Conservation (phyloP, 2,329 filamentous ascomycete species). For the Podosphaera fusca region DNA sequence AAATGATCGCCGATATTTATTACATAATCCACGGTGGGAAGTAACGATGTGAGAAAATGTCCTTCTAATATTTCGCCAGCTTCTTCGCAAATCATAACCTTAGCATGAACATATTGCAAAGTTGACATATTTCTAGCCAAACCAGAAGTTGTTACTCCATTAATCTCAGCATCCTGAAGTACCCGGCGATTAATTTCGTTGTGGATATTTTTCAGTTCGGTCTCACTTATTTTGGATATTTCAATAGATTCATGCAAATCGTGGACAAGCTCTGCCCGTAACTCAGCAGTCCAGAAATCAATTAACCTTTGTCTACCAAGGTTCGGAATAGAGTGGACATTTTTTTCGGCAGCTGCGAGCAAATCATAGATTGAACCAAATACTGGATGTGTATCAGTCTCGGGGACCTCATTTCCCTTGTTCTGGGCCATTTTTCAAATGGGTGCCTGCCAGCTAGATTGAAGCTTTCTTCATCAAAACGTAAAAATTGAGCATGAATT, state of each 20-base stretch:
- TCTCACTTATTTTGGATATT: not conserved
- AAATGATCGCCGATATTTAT: constrained; percentile 23
- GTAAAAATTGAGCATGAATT: constrained; percentile 7
- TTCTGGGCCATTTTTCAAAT: constrained; percentile 6
- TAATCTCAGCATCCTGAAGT: constrained; percentile 18
- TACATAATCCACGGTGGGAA: constrained; percentile 18
- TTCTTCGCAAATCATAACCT: constrained; percentile 20
- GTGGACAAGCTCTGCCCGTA: constrained; percentile 3
- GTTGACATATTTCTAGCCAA: constrained; percentile 22
- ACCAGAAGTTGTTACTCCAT: constrained; percentile 30
- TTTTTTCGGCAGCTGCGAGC: not conserved
- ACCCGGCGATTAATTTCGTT: constrained; percentile 5
- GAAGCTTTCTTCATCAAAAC: constrained; percentile 7
- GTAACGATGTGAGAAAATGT: constrained; percentile 19
- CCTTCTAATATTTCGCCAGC: constrained; percentile 22
- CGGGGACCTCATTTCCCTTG: not conserved
- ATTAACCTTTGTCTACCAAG: constrained; percentile 4
- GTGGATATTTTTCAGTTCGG: not conserved
- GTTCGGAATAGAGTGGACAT: constrained; percentile 3
- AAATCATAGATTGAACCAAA: not conserved
- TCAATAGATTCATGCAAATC: not conserved
- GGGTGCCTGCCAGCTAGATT: constrained; percentile 5
- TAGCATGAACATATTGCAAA: constrained; percentile 6
- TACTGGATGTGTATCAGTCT: not conserved
- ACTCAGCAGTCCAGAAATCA: constrained; percentile 4